Evolutionary conservation across 805 yeast species (phyloP), one percentile per base, ranked within the genome.

Genomic region (Pichia paraexigua): DNA sequence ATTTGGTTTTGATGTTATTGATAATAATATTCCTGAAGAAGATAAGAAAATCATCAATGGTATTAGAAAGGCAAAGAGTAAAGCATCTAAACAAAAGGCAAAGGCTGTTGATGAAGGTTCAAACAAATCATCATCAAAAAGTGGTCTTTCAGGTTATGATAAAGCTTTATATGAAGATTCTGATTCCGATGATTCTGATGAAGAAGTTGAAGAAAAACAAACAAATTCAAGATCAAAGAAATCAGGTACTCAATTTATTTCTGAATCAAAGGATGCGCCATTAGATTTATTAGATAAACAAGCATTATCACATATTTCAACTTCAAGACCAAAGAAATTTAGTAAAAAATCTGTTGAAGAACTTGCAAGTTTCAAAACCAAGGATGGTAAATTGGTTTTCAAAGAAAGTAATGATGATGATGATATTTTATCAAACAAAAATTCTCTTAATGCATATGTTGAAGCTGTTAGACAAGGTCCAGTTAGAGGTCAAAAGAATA

Each of bases 381-480:
- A 73, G 59, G 75, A 80, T 54, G 96, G 96, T 30, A 84, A 82
- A 64, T 65, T 87, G 51, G 78, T 87, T 50, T 78, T 89, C 60
- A 74, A 70, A 51, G 89, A 83, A 48, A 68, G n/a, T 3, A 30
- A 67, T 39, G 72, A 67, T 17, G 85, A 80, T 60, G 79, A 76
- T 51, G 64, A 76, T 53, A 69, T 74, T 41, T 71, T 76, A 5
- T 40, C 56, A 24, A 70, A 70, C 24, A 68, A 69, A 27, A 70
- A 72, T 45, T 95, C 97, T 18, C 79, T 92, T 57, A 87, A 87
- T 63, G 98, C 97, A 0, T 94, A 94, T 66, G 79, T 90, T 58
- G 97, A 90, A 56, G 99, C 99, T 8, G 89, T 94, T 24, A 85
- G 80, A 66, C 87, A 85, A 60, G 97, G 94, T 24, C 98, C 98